Conservation (phyloP, 2,329 filamentous ascomycete genomes). For the Sordariomycetes sp. region DNA sequence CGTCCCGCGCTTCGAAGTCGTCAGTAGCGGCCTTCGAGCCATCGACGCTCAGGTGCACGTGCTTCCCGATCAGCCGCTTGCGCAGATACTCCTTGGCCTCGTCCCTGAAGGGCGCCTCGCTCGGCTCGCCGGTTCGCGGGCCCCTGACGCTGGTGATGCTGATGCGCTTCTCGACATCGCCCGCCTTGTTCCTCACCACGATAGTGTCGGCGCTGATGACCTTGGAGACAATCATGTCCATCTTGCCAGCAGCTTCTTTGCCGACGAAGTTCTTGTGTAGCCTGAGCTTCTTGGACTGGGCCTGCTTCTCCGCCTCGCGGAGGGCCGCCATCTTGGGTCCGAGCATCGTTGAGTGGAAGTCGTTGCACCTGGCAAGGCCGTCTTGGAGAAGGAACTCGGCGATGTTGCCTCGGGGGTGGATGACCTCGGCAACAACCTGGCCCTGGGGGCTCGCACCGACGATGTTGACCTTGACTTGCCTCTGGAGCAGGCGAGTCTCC, state of each 20-base stretch:
- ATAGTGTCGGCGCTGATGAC: constrained; percentile 84
- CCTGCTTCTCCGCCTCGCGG: constrained; percentile 76
- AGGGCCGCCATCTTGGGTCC: constrained; percentile 80
- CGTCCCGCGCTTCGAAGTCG: constrained; percentile 88
- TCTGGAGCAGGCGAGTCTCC: constrained; percentile 75
- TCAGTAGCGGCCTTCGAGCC: constrained; percentile 83
- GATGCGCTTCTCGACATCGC: constrained; percentile 73
- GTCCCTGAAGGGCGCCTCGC: constrained; percentile 78
- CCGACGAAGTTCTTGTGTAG: constrained; percentile 74
- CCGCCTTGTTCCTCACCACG: constrained; percentile 73
- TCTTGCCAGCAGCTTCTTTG: constrained; percentile 46
- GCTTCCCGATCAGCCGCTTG: constrained; percentile 91
- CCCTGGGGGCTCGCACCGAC: constrained; percentile 83
- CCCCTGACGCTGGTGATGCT: constrained; percentile 88
- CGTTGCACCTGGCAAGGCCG: constrained; percentile 83
- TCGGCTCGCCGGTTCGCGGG: constrained; percentile 77
- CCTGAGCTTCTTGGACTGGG: constrained; percentile 65
- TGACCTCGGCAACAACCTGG: constrained; percentile 76
- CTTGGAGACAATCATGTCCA: constrained; percentile 76
- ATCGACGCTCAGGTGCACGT: constrained; percentile 80
- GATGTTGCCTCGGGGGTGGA: constrained; percentile 88
- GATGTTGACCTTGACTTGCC: constrained; percentile 71
- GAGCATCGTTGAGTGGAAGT: constrained; percentile 89
- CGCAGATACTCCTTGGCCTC: constrained; percentile 95
- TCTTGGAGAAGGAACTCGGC: constrained; percentile 83